phyloP scores from a whole-genome alignment of 495 filamentous ascomycete genomes.

The Penicillium fimorum region DNA sequence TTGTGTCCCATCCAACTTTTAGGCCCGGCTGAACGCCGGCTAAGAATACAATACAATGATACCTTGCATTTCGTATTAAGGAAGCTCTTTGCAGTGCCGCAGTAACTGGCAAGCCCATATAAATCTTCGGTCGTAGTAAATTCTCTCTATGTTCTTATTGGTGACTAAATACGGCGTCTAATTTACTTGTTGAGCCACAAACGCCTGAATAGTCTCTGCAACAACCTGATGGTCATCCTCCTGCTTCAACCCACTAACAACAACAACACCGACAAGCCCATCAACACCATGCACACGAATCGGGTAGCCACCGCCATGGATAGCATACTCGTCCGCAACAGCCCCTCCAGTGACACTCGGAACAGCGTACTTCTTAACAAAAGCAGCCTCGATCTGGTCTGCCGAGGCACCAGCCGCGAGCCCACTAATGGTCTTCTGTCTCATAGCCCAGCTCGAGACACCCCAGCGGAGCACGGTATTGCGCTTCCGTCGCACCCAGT shows the following conservation, averaged over 20 bases:
- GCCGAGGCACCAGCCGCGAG: slow-evolving; percentile 17
- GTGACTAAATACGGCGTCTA: neutral
- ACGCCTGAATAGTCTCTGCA: slow-evolving; percentile 60
- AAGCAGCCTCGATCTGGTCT: slow-evolving; percentile 53
- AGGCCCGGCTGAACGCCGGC: slow-evolving; percentile 19
- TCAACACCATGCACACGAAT: slow-evolving; percentile 68
- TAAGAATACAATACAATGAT: slow-evolving; percentile 34
- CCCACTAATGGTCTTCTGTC: slow-evolving; percentile 49
- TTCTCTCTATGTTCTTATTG: neutral
- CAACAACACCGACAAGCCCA: slow-evolving; percentile 68
- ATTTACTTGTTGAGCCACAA: slow-evolving; percentile 23
- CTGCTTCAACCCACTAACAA: slow-evolving; percentile 74
- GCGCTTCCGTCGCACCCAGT: slow-evolving; percentile 60
- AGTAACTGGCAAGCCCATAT: neutral
- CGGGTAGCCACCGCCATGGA: slow-evolving; percentile 73
- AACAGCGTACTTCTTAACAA: slow-evolving; percentile 57
- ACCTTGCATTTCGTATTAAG: slow-evolving; percentile 18
- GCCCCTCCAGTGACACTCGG: slow-evolving; percentile 39
- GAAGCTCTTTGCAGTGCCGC: neutral
- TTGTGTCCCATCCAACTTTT: slow-evolving; percentile 15
- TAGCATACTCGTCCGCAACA: slow-evolving; percentile 61
- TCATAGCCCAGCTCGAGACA: slow-evolving; percentile 63
- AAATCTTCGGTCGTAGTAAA: neutral
- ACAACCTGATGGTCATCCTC: slow-evolving; percentile 76
- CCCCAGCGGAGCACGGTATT: slow-evolving; percentile 72